Percentiles rank a stretch among this genome's conserved stretches.
phyloP scores from a whole-genome alignment of 164 flowering plant genomes.

The Aristolochia contorta region DNA sequence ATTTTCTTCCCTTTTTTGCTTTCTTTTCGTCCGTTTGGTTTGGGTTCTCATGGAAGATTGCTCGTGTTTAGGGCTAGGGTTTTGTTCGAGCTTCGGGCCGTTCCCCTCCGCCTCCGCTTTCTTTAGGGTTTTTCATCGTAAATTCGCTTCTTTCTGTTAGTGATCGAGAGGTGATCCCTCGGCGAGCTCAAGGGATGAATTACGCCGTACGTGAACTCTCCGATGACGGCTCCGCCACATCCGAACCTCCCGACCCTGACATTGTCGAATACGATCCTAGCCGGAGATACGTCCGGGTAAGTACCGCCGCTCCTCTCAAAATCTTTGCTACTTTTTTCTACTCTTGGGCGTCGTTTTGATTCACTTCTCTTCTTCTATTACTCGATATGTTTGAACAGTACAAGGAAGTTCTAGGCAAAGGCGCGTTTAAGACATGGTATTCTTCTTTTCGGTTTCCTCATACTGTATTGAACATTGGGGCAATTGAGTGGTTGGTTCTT shows the following conservation, averaged over 20 bases:
- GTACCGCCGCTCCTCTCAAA: background rate
- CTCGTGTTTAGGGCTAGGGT: too few species aligned
- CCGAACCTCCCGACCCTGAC: slow-evolving; percentile 33
- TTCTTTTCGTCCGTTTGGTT: too few species aligned
- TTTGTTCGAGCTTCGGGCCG: too few species aligned
- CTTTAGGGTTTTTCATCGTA: slow-evolving; percentile 1
- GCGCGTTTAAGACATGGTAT: slow-evolving; percentile 63
- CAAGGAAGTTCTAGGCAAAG: slow-evolving; percentile 47
- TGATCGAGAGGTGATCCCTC: background rate
- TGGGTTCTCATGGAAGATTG: too few species aligned
- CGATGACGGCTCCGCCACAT: slow-evolving; percentile 15
- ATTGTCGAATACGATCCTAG: slow-evolving; percentile 39
- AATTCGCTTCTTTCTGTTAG: background rate
- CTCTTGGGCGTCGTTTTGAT: background rate
- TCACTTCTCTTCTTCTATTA: background rate
- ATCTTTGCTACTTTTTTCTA: background rate
- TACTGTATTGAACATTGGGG: background rate
- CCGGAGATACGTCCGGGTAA: slow-evolving; percentile 47
- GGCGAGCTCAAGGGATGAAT: background rate
- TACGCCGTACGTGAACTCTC: background rate
- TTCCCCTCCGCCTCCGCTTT: background rate
- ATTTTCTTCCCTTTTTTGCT: too few species aligned
- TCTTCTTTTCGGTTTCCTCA: slow-evolving; percentile 1
- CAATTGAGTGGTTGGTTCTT: background rate
- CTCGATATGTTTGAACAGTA: slow-evolving; percentile 28